Base-by-base conservation (phyloP, 2,329 filamentous ascomycete genomes). In the Botrytis deweyae region DNA sequence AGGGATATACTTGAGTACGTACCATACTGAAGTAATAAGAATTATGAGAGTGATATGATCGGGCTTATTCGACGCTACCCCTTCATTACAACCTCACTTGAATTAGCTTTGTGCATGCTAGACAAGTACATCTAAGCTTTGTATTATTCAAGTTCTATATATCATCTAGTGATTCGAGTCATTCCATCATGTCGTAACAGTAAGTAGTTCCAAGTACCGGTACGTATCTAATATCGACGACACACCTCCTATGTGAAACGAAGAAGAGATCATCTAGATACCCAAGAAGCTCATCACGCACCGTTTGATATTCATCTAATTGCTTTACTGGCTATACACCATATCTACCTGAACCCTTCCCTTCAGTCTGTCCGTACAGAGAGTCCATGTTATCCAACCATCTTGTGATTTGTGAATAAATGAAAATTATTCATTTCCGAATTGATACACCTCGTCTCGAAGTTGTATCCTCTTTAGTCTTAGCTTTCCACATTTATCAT, bases 361-460 rank as follows among this genome's bases (percentile, higher is more conserved):
- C 25, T 20, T 22, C 14, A 64, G 14, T 29, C 38, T 33, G 20
- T 36, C 29, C n/a, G n/a, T 49, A 5, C 7, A 36, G 36, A 38
- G 38, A 66, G 33, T 20, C 65, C 36, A 67, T 67, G 49, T 40
- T 25, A 52, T n/a, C 44, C 64, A 67, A 67, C 33, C 44, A 52
- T 38, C 52, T 52, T 49, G 18, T 46, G 22, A 25, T 46, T 33
- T 33, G 16, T 49, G 25, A n/a, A 44, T 18, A 64, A 44, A 20
- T 14, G 38, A 16, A 25, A 40, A 38, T 40, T 67, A 9, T 40
- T 68, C 65, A 68, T 68, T 58, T 68, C 65, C 65, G 65, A 22
- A 68, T 58, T 29, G 65, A 68, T 68, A 68, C 65, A 22, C 36
- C 46, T 52, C 36, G 25, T 40, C 46, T 55, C 36, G 25, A 68